Conservation (phyloP, 768 basidiomycete genomes). For the Kwoniella europaea region DNA sequence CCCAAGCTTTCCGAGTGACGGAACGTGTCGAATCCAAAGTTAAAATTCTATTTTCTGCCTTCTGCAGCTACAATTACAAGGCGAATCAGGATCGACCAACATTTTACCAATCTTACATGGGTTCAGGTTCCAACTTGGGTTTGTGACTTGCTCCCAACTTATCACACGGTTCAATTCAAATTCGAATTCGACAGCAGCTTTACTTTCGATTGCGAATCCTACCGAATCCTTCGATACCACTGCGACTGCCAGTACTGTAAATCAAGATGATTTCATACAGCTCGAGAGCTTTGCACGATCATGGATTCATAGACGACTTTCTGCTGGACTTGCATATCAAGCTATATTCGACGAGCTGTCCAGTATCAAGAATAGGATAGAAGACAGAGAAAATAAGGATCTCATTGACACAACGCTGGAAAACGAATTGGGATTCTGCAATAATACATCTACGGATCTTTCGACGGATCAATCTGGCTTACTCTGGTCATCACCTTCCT, state of each 20-base stretch:
- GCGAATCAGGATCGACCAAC: slow-evolving; percentile 12
- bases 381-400: neutral
- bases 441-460: neutral
- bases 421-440: neutral
- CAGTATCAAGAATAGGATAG: neutral
- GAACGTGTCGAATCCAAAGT: neutral
- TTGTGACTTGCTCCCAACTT: slow-evolving; percentile 38
- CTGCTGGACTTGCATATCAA: slow-evolving; percentile 9
- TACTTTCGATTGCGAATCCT: neutral
- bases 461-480: slow-evolving; percentile 21
- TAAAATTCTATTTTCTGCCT: neutral
- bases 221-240: neutral
- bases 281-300: neutral
- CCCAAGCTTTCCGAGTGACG: neutral
- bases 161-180: slow-evolving; percentile 35
- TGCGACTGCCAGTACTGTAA: neutral
- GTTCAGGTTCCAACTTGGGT: slow-evolving; percentile 41
- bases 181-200: neutral
- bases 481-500: slow-evolving; percentile 12
- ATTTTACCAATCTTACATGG: slow-evolving; percentile 36
- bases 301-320: slow-evolving; percentile 20
- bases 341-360: slow-evolving; percentile 7
- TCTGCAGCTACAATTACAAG: slow-evolving; percentile 33
- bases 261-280: neutral
- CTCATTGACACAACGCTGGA: slow-evolving; percentile 1